Conservation (phyloP, 2,329 filamentous ascomycete genomes). For the Penicillium sp. region DNA sequence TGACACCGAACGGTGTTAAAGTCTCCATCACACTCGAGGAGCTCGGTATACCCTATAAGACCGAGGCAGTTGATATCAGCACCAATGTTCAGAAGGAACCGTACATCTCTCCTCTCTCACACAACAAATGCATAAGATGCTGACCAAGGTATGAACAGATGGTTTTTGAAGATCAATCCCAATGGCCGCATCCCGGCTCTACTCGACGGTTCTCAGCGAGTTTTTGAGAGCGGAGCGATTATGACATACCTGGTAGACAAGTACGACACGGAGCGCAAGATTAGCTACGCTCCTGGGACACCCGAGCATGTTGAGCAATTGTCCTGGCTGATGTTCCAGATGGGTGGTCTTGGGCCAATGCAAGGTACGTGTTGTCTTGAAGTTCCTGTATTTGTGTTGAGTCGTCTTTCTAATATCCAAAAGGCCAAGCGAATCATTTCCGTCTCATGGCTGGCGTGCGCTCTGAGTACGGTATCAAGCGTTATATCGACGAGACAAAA, state of each 20-base stretch:
- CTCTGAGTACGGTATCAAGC: constrained; percentile 45
- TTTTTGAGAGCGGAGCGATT: constrained; percentile 48
- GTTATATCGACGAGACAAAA: constrained; percentile 50
- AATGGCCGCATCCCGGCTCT: constrained; percentile 50
- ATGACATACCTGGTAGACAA: constrained; percentile 46
- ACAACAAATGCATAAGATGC: background rate
- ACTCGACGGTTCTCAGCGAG: constrained; percentile 37
- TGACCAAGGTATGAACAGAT: constrained; percentile 20
- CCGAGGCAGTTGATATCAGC: constrained; percentile 41
- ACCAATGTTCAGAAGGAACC: constrained; percentile 45
- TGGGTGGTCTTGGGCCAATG: constrained; percentile 42
- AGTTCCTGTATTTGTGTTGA: too few relatives aligned
- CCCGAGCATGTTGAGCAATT: constrained; percentile 45
- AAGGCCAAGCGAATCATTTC: constrained; percentile 50
- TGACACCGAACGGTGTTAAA: constrained; percentile 37
- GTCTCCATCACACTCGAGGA: constrained; percentile 40
- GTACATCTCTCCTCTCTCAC: constrained; percentile 7
- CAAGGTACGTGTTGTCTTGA: constrained; percentile 25
- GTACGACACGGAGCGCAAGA: constrained; percentile 44
- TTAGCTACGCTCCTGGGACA: constrained; percentile 44
- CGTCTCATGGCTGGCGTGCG: constrained; percentile 43
- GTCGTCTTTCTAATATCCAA: background rate
- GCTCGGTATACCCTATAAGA: constrained; percentile 34
- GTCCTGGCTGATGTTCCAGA: constrained; percentile 48
- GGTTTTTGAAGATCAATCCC: constrained; percentile 49